Base-by-base conservation (phyloP, 2,329 filamentous ascomycete species). In the Purpureocillium lavendulum region DNA sequence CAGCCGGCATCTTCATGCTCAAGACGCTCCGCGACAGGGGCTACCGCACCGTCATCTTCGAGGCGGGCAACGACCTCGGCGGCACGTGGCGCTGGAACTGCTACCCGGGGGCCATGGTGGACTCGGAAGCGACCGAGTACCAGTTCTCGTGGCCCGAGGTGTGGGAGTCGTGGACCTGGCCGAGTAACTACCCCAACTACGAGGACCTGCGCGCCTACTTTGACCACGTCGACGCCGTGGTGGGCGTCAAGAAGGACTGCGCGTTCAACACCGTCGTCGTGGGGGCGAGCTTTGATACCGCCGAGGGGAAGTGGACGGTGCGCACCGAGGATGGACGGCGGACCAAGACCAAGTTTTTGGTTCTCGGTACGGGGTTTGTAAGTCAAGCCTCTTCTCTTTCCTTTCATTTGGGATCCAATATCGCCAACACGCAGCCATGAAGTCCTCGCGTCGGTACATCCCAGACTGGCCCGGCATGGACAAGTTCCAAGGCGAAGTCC, bases 391-490 rank as follows among this genome's bases (percentile, higher is more conserved):
- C 6, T 5, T 7, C 4, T 45, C 7, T 28, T 32, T n/a, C n/a
- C 10, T 3, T 13, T 29, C 2, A 8, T 11, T 18, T 8, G 7
- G 12, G 10, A 31, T 8, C 11, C 12, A 2, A 11, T 29, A 28
- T 4, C 33, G 30, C 7, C 30, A 13, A 2, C 13, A 10, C 16
- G 30, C 2, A 32, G 14, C 13, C 33, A 8, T 39, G 15, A 29
- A 66, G 62, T 69, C 77, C 1, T 72, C 77, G 2, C 77, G 75
- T 50, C 62, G 75, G n/a, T 71, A 82, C 45, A 70, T 77, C 30
- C 78, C 79, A 0, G 66, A 74, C 40, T 80, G 73, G 67, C 66
- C 69, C 10, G 77, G 77, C 11, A 66, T 80, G 44, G 67, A 76
- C 15, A 69, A 64, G 21, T 83, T 80, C 64, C 66, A 75, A 40